These are phyloP conservation scores for Ganoderma meredithae DNA, from an alignment of 1,284 basidiomycete genomes.

Conservation along the genomic window DNA sequence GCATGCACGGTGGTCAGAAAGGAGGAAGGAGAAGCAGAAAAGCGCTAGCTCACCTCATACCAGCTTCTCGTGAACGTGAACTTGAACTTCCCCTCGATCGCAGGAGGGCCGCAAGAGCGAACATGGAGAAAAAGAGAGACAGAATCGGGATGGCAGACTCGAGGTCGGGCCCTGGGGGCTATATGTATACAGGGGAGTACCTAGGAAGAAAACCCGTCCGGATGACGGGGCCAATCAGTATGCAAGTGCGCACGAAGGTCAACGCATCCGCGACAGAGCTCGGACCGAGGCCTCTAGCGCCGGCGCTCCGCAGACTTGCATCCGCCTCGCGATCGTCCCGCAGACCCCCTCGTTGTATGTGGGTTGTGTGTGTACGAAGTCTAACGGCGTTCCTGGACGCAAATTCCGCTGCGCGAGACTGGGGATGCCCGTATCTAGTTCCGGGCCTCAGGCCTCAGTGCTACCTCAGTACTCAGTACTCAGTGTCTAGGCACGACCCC, in stretches of 20 bases:
- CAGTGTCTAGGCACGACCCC: no score
- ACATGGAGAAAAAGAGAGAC: background rate
- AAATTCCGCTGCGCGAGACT: no score
- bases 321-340: no score
- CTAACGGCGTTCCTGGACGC: no score
- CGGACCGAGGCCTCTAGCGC: background rate
- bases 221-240: background rate
- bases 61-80: background rate
- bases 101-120: background rate
- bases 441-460: no score
- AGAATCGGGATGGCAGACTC: background rate
- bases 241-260: background rate
- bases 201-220: background rate
- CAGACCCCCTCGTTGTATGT: no score
- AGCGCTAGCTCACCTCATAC: background rate
- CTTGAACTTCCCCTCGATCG: background rate
- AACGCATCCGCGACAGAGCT: background rate
- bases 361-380: no score
- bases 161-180: background rate
- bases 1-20: no score
- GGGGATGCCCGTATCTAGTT: no score
- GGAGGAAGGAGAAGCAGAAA: background rate
- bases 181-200: background rate
- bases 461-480: no score
- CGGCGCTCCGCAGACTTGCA: no score